Evolutionary conservation across 78 protist genomes (phyloP), one percentile per base, ranked within the genome.

Genomic region (Tieghemostelium lacteum): DNA sequence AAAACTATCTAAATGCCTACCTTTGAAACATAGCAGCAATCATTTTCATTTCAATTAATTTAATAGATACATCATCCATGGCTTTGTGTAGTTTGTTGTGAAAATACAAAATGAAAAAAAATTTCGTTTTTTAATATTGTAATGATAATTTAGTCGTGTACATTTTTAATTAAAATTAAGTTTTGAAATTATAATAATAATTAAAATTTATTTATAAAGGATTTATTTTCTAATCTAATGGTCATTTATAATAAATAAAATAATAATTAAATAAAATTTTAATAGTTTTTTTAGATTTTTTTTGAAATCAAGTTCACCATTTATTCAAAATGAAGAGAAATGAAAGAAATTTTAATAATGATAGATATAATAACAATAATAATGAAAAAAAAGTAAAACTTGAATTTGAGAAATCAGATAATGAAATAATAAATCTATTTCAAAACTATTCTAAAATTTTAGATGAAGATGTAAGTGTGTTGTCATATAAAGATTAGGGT

Each of bases 21-120:
- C 73, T 55, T 64, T 29, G 6, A 64, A 76, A 76, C 74, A 76
- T 50, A 16, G 28, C 50, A 1, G 87, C 17, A 36, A 62, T 62
- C 42, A 76, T 40, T 67, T 76, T 76, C 65, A 76, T 76, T 64
- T 76, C 87, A 29, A 76, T 64, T 14, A 76, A 12, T 64, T 52
- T 76, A 20, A 28, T 33, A 24, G 62, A 73, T 22, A 76, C 45
- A n/a, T 76, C 74, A 64, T 76, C 64, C 72, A 76, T 75, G 22
- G 8, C 61, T 39, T 34, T 45, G n/a, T n/a, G n/a, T n/a, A n/a
- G n/a, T 45, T 45, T 14, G 10, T 45, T 45, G 52, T 14, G 6
- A 10, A 45, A 45, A 6, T 45, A 14, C 10, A 45, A 45, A 45
- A 45, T 14, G 52, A 45, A 45, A 45, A 45, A 45, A 45, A 45